phyloP scores from a whole-genome alignment of 1,284 basidiomycete genomes.

The Cryptococcus wingfieldii region DNA sequence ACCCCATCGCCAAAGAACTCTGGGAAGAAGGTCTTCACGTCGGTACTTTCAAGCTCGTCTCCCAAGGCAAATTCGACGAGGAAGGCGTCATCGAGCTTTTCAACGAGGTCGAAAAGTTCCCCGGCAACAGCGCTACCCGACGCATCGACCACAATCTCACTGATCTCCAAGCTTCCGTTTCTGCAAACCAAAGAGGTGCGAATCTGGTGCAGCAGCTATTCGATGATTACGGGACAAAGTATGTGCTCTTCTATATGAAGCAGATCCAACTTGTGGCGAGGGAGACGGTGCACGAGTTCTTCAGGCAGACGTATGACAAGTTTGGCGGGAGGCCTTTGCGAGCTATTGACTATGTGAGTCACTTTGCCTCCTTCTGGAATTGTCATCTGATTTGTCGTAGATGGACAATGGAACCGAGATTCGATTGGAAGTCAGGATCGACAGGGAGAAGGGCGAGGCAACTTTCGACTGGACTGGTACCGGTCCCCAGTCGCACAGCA shows the following conservation, averaged over 20 bases:
- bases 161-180: conserved; percentile 40
- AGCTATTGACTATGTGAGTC: conserved; percentile 43
- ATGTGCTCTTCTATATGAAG: conserved; percentile 63
- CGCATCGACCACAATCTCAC: conserved; percentile 27
- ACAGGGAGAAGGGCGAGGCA: conserved; percentile 71
- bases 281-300: conserved; percentile 74
- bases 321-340: conserved; percentile 37
- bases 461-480: conserved; percentile 85
- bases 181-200: conserved; percentile 34
- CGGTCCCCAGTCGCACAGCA: too few species aligned
- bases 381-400: too few species aligned
- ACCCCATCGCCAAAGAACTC: conserved; percentile 49
- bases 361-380: too few species aligned
- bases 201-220: conserved; percentile 33
- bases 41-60: conserved; percentile 54
- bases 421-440: conserved; percentile 68
- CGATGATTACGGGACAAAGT: conserved; percentile 52
- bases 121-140: conserved; percentile 55
- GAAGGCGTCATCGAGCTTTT: conserved; percentile 74
- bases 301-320: conserved; percentile 51
- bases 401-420: conserved; percentile 37
- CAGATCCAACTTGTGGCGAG: conserved; percentile 89
- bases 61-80: conserved; percentile 37
- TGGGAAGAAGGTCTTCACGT: conserved; percentile 52
- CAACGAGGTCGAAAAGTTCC: conserved; percentile 78